Conservation (phyloP, 805 yeast genomes). For the Yarrowia sp. region DNA sequence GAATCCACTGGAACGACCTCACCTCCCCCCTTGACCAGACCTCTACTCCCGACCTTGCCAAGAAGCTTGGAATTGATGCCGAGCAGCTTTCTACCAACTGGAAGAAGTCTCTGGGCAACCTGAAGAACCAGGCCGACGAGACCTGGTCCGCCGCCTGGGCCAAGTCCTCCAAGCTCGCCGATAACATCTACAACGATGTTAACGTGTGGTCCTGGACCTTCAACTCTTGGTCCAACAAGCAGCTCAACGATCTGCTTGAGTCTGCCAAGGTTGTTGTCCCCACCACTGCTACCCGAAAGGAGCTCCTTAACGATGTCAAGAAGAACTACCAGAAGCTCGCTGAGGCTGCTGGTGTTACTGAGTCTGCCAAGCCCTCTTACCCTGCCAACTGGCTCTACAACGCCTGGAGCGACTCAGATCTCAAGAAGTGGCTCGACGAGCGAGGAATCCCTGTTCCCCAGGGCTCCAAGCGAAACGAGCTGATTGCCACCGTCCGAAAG, state of each 20-base stretch:
- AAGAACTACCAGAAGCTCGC: constrained; percentile 24
- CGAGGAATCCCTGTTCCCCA: constrained; percentile 39
- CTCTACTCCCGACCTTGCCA: neutral
- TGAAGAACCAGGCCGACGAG: constrained; percentile 26
- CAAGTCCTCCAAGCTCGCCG: constrained; percentile 23
- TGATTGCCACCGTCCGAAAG: constrained; percentile 40
- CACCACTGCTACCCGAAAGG: constrained; percentile 13
- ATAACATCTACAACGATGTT: constrained; percentile 13
- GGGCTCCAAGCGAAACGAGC: constrained; percentile 38
- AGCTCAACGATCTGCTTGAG: constrained; percentile 16
- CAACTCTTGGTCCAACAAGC: constrained; percentile 16
- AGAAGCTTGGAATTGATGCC: constrained; percentile 7
- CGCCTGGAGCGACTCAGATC: constrained; percentile 39
- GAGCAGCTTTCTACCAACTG: constrained; percentile 22
- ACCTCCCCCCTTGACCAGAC: constrained; percentile 26
- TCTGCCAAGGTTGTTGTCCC: constrained; percentile 12
- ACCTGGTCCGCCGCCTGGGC: constrained; percentile 26
- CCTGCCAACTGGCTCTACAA: constrained; percentile 36
- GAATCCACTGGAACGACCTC: constrained; percentile 26
- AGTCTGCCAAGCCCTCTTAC: constrained; percentile 10
- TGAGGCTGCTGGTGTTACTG: constrained; percentile 12
- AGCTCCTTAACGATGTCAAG: neutral
- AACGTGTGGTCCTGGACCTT: constrained; percentile 24
- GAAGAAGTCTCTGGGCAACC: constrained; percentile 5
- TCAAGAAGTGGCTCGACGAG: constrained; percentile 37